Percentiles rank a stretch among this genome's conserved stretches.
phyloP scores from a whole-genome alignment of 164 flowering plant species.

The Magnolia kwangsiensis region DNA sequence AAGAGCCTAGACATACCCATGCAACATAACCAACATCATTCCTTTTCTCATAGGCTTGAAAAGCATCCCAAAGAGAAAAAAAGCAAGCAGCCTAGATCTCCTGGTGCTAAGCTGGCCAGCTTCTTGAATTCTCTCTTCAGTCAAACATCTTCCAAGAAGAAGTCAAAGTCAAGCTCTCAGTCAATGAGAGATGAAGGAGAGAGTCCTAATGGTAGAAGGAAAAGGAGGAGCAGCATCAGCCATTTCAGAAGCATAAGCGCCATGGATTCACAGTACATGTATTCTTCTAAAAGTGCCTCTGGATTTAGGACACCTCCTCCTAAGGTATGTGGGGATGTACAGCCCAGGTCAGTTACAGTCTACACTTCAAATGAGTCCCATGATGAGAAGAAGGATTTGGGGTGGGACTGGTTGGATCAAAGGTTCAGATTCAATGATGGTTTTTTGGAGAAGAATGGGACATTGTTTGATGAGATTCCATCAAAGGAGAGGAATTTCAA shows the following conservation, averaged over 20 bases:
- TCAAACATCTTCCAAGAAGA: conserved; percentile 68
- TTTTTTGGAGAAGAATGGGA: conserved; percentile 21
- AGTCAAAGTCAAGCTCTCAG: conserved; percentile 41
- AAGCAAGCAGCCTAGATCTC: conserved; percentile 76
- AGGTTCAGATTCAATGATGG: conserved; percentile 29
- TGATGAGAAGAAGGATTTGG: conserved; percentile 24
- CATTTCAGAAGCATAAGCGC: conserved; percentile 18
- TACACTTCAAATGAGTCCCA: conserved; percentile 9
- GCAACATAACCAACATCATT: conserved; percentile 18
- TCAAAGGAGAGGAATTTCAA: conserved; percentile 24
- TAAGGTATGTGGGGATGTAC: conserved; percentile 36
- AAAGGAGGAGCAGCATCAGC: conserved; percentile 39
- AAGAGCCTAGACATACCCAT: conserved; percentile 60
- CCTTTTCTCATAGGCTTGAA: conserved; percentile 14
- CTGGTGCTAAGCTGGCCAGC: conserved; percentile 52
- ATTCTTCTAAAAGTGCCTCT: conserved; percentile 36
- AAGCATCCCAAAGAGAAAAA: conserved; percentile 38
- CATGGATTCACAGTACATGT: conserved; percentile 15
- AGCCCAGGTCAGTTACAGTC: conserved; percentile 17
- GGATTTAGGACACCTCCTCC: conserved; percentile 63
- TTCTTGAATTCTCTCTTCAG: conserved; percentile 24
- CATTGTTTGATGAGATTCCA: conserved; percentile 17
- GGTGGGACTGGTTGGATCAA: conserved; percentile 35
- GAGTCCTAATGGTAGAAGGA: conserved; percentile 48
- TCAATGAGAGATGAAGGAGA: conserved; percentile 48